Conservation (phyloP, 805 yeast species). For the Schwanniomyces yamadae region DNA sequence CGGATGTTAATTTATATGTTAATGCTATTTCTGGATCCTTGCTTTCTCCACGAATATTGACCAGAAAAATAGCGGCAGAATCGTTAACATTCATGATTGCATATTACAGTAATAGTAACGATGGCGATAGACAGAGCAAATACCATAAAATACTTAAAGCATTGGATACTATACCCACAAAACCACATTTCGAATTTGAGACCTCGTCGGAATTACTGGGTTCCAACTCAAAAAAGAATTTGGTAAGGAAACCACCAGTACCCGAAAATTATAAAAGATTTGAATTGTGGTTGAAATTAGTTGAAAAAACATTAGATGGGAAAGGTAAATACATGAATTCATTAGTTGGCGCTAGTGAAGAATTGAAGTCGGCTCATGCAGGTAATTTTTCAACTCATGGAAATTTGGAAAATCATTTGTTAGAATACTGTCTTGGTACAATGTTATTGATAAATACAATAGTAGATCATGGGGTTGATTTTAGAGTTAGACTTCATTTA, state of each 20-base stretch:
- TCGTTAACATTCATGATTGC: conserved; percentile 53
- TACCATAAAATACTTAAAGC: conserved; percentile 59
- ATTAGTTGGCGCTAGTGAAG: conserved; percentile 88
- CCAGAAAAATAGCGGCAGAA: conserved; percentile 80
- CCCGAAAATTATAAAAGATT: conserved; percentile 47
- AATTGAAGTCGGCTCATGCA: conserved; percentile 49
- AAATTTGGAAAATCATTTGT: conserved; percentile 58
- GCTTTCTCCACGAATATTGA: conserved; percentile 68
- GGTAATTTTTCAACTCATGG: conserved; percentile 40
- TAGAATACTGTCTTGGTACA: conserved; percentile 71
- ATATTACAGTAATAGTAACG: conserved; percentile 29
- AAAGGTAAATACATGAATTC: conserved; percentile 85
- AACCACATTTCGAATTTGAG: conserved; percentile 41
- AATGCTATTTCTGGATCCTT: conserved; percentile 71
- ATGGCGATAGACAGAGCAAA: conserved; percentile 36
- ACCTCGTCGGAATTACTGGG: conserved; percentile 20
- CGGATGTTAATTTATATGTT: conserved; percentile 43
- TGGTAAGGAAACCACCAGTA: conserved; percentile 36
- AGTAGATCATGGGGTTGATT: conserved; percentile 44
- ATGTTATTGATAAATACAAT: conserved; percentile 70
- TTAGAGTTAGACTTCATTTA: conserved; percentile 51
- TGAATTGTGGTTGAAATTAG: conserved; percentile 68
- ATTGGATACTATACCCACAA: conserved; percentile 42
- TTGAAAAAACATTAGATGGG: conserved; percentile 72
- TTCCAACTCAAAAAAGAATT: conserved; percentile 17